phyloP scores from a whole-genome alignment of 2,329 filamentous ascomycete species.

The Huntiella abstrusa region DNA sequence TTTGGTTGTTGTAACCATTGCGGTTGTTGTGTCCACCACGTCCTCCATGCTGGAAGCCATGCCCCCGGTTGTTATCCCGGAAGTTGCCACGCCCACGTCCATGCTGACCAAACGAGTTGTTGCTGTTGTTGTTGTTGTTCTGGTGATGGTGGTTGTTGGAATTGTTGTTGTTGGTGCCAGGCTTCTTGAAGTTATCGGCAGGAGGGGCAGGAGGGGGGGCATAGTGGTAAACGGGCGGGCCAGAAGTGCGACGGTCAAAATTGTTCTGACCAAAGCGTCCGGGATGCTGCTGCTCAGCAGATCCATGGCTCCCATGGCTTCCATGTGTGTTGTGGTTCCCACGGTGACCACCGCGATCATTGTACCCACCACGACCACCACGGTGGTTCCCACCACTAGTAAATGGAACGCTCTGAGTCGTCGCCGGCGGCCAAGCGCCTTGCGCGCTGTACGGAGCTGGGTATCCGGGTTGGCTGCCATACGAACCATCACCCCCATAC shows the following conservation, averaged over 20 bases:
- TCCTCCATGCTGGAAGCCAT: constrained; percentile 21
- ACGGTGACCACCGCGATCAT: constrained; percentile 23
- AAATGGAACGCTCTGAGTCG: constrained; percentile 15
- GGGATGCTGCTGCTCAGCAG: constrained; percentile 9
- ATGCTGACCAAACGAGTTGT: constrained; percentile 15
- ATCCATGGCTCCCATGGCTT: constrained; percentile 12
- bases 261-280: constrained; percentile 7
- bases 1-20: constrained; percentile 18
- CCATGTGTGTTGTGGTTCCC: constrained; percentile 10
- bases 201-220: constrained; percentile 22
- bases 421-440: constrained; percentile 20
- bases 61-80: constrained; percentile 15
- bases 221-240: constrained; percentile 21
- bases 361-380: constrained; percentile 19
- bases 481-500: constrained; percentile 22
- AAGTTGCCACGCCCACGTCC: constrained; percentile 20
- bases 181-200: constrained; percentile 1
- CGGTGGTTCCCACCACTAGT: constrained; percentile 7
- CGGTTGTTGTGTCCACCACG: constrained; percentile 29
- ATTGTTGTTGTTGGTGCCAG: constrained; percentile 11
- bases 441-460: constrained; percentile 20
- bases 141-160: constrained; percentile 16
- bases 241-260: constrained; percentile 7
- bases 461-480: constrained; percentile 18
- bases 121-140: not conserved